Conservation (phyloP, 768 basidiomycete genomes). For the Lactarius akahatsu region DNA sequence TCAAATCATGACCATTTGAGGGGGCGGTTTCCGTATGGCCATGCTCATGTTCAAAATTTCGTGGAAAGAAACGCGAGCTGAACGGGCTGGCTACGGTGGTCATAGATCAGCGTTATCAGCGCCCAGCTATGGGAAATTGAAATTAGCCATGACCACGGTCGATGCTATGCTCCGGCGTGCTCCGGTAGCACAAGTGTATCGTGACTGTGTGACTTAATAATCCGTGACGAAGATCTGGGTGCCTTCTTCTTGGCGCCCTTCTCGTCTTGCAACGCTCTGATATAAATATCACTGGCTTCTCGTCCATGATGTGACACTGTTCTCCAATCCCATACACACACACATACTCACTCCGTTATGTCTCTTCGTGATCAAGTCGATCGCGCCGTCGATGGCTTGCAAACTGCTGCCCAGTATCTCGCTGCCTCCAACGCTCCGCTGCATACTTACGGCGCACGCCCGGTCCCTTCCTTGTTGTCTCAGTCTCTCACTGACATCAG, state of each 20-base stretch:
- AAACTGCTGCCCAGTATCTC: conserved; percentile 5
- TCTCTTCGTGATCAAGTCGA: conserved; percentile 4
- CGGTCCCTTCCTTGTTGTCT: conserved; percentile 8
- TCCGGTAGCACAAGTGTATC: neutral
- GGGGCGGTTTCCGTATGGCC: too few species aligned
- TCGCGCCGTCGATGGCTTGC: conserved; percentile 5
- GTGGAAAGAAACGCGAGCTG: neutral
- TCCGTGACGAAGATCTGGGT: neutral
- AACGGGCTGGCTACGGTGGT: neutral
- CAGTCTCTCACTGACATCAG: conserved; percentile 15
- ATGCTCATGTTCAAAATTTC: too few species aligned
- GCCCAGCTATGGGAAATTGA: neutral
- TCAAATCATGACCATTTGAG: neutral
- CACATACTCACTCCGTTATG: conserved; percentile 3
- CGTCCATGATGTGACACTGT: neutral
- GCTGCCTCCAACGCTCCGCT: conserved; percentile 16
- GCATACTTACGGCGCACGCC: conserved; percentile 14
- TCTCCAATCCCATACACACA: neutral
- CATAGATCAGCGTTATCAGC: neutral
- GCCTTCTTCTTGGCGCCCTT: neutral
- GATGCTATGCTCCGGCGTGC: conserved; percentile 2
- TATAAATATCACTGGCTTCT: conserved; percentile 23
- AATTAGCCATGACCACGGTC: neutral
- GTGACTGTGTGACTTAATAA: neutral
- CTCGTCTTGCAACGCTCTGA: neutral